Conservation (phyloP, 768 basidiomycete species). For the Strobilomyces dryophilus region DNA sequence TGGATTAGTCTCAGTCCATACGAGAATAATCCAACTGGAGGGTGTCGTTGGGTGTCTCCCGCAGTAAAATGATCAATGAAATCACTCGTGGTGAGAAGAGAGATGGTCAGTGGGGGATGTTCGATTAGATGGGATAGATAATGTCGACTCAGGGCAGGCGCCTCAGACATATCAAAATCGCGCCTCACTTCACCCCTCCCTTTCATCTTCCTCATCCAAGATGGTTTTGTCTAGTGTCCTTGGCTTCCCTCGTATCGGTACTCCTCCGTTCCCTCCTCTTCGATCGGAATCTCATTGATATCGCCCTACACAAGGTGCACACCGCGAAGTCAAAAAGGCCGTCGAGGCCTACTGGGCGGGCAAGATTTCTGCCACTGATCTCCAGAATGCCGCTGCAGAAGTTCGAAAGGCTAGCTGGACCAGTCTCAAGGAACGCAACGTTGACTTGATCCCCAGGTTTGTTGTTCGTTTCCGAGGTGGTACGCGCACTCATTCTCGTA, state of each 20-base stretch:
- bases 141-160: conserved; percentile 33
- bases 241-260: conserved; percentile 86
- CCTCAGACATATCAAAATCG: conserved; percentile 27
- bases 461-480: conserved; percentile 16
- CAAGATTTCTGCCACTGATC: conserved; percentile 82
- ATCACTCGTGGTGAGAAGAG: neutral
- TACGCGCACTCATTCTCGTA: conserved; percentile 15
- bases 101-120: no score
- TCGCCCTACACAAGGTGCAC: conserved; percentile 59
- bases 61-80: no score
- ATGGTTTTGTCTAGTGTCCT: conserved; percentile 86
- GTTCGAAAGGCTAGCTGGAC: conserved; percentile 89
- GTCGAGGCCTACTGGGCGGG: conserved; percentile 98
- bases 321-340: conserved; percentile 96
- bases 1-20: no score
- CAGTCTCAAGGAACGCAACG: conserved; percentile 76
- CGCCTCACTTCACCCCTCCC: conserved; percentile 14
- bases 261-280: neutral
- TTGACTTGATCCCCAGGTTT: conserved; percentile 90
- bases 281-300: conserved; percentile 1
- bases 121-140: conserved; percentile 25
- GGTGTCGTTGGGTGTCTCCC: no score
- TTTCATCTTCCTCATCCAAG: conserved; percentile 16
- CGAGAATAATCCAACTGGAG: no score
- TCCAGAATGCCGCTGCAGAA: conserved; percentile 82